Percentiles rank a stretch among this genome's conserved stretches.
Conservation (phyloP, 2,329 filamentous ascomycete genomes). For the Penicillium brevicompactum region DNA sequence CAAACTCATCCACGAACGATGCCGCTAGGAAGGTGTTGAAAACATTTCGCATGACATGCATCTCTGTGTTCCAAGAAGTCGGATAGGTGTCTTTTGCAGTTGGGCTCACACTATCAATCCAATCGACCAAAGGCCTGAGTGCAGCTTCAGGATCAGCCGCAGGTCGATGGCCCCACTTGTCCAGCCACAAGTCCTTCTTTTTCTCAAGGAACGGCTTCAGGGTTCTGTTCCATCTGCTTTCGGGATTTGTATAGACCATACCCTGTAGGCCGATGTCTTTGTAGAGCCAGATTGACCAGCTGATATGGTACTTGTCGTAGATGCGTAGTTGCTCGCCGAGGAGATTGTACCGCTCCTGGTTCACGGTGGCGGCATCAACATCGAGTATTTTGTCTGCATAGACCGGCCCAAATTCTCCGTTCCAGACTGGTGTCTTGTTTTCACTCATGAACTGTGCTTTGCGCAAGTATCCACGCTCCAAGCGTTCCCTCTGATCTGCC, state of each 20-base stretch:
- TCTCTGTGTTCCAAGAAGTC: constrained; percentile 53
- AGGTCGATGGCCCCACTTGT: constrained; percentile 56
- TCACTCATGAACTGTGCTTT: constrained; percentile 52
- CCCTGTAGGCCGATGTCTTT: constrained; percentile 61
- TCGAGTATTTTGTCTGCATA: constrained; percentile 36
- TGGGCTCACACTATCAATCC: constrained; percentile 48
- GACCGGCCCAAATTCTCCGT: constrained; percentile 56
- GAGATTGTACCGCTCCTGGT: constrained; percentile 49
- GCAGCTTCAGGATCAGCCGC: constrained; percentile 49
- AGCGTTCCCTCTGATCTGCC: constrained; percentile 41
- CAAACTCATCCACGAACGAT: constrained; percentile 57
- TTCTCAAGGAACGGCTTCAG: constrained; percentile 58
- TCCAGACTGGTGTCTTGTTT: constrained; percentile 51
- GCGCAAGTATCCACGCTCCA: constrained; percentile 48
- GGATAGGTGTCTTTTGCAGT: constrained; percentile 49
- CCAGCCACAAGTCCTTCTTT: constrained; percentile 56
- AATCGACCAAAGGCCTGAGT: constrained; percentile 46
- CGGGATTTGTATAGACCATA: constrained; percentile 54
- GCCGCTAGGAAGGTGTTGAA: constrained; percentile 54
- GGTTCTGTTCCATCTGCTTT: constrained; percentile 54
- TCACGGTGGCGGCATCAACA: constrained; percentile 40
- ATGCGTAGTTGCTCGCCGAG: constrained; percentile 53
- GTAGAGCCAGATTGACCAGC: constrained; percentile 64
- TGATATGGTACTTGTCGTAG: constrained; percentile 55
- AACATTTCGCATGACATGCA: constrained; percentile 51